These are phyloP conservation scores for Babesia sp. DNA, from an alignment of 169 alveolate genomes.

Conservation along the genomic window DNA sequence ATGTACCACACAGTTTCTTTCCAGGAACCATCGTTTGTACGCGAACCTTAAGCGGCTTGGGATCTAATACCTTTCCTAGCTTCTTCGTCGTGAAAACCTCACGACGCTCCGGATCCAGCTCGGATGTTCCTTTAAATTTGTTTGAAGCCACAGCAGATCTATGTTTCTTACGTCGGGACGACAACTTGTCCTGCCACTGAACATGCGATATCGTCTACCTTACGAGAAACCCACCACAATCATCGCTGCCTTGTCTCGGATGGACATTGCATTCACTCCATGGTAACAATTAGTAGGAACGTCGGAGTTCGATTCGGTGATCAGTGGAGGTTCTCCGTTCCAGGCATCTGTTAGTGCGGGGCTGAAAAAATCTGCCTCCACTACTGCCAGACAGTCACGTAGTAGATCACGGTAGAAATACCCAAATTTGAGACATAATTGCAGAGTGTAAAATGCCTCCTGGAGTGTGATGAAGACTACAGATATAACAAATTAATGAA, in stretches of 20 bases:
- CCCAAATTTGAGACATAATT: conserved; percentile 22
- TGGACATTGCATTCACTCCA: conserved; percentile 28
- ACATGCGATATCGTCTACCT: neutral
- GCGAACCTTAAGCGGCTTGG: conserved; percentile 61
- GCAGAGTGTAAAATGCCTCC: conserved; percentile 54
- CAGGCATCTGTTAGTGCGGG: conserved; percentile 32
- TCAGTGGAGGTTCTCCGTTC: conserved; percentile 1
- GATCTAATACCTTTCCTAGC: conserved; percentile 60
- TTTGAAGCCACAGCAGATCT: neutral
- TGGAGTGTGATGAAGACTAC: neutral
- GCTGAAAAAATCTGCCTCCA: conserved; percentile 57
- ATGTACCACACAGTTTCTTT: conserved; percentile 35
- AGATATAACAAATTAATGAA: neutral
- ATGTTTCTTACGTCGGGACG: neutral
- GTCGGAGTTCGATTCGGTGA: neutral
- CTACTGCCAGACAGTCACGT: conserved; percentile 29
- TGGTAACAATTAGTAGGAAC: conserved; percentile 13
- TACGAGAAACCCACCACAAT: conserved; percentile 29
- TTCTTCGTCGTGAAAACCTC: conserved; percentile 48
- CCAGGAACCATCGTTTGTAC: conserved; percentile 58
- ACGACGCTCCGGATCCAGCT: conserved; percentile 62
- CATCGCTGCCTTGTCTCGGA: conserved; percentile 43
- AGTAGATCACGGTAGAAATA: conserved; percentile 27
- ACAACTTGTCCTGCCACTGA: conserved; percentile 37
- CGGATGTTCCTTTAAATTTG: conserved; percentile 7